phyloP scores from a whole-genome alignment of 345 rosid species.

The Jatropha curcas region DNA sequence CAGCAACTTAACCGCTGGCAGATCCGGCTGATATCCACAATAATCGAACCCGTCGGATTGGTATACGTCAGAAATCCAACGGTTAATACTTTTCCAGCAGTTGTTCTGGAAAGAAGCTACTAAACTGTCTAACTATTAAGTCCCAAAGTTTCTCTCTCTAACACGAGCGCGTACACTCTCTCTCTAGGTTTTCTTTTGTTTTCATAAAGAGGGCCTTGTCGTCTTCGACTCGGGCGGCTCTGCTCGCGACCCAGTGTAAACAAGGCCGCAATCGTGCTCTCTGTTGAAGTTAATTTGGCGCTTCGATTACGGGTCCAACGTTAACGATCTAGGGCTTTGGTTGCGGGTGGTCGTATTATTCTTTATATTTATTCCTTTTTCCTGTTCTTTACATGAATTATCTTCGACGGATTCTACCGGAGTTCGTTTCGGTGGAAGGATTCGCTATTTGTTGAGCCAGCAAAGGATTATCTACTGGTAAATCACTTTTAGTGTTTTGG shows the following conservation, averaged over 20 bases:
- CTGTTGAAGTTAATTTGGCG: background rate
- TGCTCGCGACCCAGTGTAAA: background rate
- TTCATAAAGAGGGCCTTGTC: background rate
- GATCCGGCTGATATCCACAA: background rate
- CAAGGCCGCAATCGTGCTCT: background rate
- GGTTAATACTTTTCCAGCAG: constrained; percentile 7
- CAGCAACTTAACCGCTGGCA: background rate
- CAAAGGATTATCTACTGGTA: constrained; percentile 2
- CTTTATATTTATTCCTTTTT: background rate
- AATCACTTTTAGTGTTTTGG: constrained; percentile 3
- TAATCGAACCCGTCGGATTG: constrained; percentile 11
- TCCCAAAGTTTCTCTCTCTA: constrained; percentile 9
- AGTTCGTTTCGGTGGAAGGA: background rate
- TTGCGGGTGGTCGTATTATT: background rate
- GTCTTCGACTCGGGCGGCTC: background rate
- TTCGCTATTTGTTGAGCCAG: background rate
- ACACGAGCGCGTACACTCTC: background rate
- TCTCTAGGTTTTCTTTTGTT: background rate
- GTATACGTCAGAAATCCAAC: background rate
- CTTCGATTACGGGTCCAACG: background rate
- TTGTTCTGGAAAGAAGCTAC: background rate
- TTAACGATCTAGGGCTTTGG: constrained; percentile 7
- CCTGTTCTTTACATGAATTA: background rate
- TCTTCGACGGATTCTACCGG: background rate
- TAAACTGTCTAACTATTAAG: background rate